phyloP scores from a whole-genome alignment of 108 stramenopile species.

The Discostella pseudostelligera region DNA sequence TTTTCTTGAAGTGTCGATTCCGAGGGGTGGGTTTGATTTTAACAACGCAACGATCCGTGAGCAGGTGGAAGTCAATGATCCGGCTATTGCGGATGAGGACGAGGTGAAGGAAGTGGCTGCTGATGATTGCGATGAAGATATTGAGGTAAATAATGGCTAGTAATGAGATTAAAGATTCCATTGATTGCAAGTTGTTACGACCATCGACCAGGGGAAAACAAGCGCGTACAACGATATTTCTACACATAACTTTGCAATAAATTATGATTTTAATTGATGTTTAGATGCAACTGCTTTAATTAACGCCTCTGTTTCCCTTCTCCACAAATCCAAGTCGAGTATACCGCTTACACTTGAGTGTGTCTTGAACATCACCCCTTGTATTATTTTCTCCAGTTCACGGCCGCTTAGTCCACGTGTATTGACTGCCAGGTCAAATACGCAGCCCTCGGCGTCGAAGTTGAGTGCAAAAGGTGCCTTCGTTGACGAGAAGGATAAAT shows the following conservation, averaged over 20 bases:
- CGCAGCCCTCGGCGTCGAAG: constrained; percentile 21
- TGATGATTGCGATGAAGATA: no score
- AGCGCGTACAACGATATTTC: no score
- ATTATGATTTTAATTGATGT: constrained; percentile 19
- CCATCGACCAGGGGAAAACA: no score
- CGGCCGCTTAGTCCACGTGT: constrained; percentile 37
- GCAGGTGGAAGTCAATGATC: background rate
- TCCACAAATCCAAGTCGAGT: constrained; percentile 23
- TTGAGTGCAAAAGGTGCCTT: constrained; percentile 13
- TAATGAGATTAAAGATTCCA: no score
- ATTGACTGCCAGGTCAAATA: constrained; percentile 20
- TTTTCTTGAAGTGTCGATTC: constrained; percentile 75
- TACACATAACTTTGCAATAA: no score
- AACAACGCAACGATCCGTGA: background rate
- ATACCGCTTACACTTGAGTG: constrained; percentile 32
- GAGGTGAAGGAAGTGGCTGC: no score
- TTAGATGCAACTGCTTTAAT: constrained; percentile 27
- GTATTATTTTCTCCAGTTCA: constrained; percentile 33
- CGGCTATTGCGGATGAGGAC: background rate
- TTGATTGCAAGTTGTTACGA: no score
- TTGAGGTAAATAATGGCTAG: no score
- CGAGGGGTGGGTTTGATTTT: constrained; percentile 66
- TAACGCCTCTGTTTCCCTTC: constrained; percentile 14
- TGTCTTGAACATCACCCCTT: constrained; percentile 28
- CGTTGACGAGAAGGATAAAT: background rate